These are phyloP conservation scores for Pseudovirgaria hyperparasitica DNA, from an alignment of 2,329 filamentous ascomycete species.

Conservation along the genomic window DNA sequence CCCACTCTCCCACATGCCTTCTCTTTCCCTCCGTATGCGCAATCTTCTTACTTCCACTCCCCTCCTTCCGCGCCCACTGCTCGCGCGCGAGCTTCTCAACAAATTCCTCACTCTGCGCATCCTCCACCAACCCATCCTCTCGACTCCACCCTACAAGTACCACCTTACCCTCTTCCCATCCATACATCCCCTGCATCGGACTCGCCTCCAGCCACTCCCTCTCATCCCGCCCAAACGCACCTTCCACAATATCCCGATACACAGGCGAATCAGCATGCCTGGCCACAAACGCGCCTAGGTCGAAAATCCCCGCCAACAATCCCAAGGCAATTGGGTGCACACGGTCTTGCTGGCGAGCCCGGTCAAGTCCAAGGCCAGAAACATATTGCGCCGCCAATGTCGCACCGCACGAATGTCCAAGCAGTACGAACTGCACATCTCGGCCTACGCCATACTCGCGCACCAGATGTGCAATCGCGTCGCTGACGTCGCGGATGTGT, in stretches of 20 bases:
- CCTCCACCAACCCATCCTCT: conserved; percentile 37
- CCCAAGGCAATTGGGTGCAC: conserved; percentile 32
- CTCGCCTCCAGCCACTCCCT: conserved; percentile 5
- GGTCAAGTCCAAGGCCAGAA: conserved; percentile 8
- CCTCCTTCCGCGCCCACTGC: conserved; percentile 21
- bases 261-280: conserved; percentile 32
- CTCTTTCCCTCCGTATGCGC: too few species aligned
- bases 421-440: conserved; percentile 36
- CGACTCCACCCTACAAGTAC: conserved; percentile 33
- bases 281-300: conserved; percentile 41
- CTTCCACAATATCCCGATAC: conserved; percentile 46
- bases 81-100: conserved; percentile 33
- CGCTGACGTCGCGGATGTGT: conserved; percentile 45
- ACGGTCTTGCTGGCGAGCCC: background rate
- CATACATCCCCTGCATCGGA: conserved; percentile 37
- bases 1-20: conserved; percentile 11
- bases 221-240: conserved; percentile 46
- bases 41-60: too few species aligned
- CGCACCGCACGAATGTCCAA: conserved; percentile 52
- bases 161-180: conserved; percentile 26
- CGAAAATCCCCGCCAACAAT: conserved; percentile 54
- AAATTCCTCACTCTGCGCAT: conserved; percentile 48
- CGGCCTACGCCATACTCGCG: conserved; percentile 29
- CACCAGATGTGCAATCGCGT: conserved; percentile 39
- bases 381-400: conserved; percentile 49